Base-by-base conservation (phyloP, 345 rosid species). In the Acer campestre region DNA sequence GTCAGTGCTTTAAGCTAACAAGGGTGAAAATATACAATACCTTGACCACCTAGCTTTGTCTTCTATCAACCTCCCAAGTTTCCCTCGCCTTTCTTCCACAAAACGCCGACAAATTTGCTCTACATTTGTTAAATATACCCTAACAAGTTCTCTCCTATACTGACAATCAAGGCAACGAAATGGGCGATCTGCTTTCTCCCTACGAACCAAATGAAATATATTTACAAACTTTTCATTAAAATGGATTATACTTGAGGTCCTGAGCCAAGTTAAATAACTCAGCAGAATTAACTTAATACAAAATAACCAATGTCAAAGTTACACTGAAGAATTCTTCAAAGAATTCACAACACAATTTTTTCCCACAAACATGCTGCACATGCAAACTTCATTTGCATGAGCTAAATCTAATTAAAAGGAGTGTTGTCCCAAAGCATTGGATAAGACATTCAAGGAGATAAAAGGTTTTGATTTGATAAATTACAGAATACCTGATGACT, bases 91-190 rank as follows among this genome's bases (percentile, higher is more conserved):
- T 85, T 91, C 97, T 75, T 93, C 97, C 77, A 95, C 90, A 88
- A 90, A 93, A 74, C 91, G 92, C 81, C 90, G 88, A 82, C 93
- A 95, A 71, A 85, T 92, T 82, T 87, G 90, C 87, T 95, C 99
- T 79, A 93, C 97, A 84, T 95, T 89, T 81, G 87, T 84, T 91
- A 92, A 80, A 82, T 93, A 93, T 55, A 95, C 98, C 79, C 97
- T 86, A 82, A 92, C 91, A 85, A 95, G 97, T 84, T 95, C 99
- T 84, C 93, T 89, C 85, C 97, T 89, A 83, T 93, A 95, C 71
- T 78, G 86, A 84, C 89, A 82, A 81, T 86, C 89, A 78, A 95
- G 99, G 90, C 99, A 95, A 75, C 97, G 97, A 67, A 95, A 91
- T 71, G 97, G 99, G 53, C 90, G 87, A 68, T 95, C 99, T 77